Evolutionary conservation across 2,329 filamentous ascomycete genomes (phyloP), one percentile per base, ranked within the genome.

Genomic region (Colletotrichum gloeosporioides): DNA sequence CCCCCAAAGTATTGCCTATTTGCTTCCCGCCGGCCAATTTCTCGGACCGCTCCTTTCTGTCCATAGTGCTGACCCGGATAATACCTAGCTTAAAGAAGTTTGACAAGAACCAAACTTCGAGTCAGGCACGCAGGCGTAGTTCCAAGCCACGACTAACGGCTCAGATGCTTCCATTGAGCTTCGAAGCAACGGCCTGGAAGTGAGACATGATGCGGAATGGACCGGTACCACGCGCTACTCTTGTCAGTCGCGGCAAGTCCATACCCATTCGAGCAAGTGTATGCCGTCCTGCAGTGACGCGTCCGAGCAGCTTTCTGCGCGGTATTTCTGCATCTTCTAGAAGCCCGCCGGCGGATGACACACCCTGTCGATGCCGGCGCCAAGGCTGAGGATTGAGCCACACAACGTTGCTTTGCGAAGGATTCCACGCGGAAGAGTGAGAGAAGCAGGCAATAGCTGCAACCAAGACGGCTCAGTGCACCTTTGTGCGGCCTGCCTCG

Each of bases 261-360:
- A 65, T 65, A 49, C 59, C 72, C 25, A 18, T 49, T 65, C 16
- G 16, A 71, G 39, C 39, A 74, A 71, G 61, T 67, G 69, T 49
- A 31, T 31, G 49, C n/a, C 22, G 27, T 49, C 13, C 53, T 67
- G 69, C 69, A 71, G 69, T 44, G 27, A 65, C 29, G 16, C 49
- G 27, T 68, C 59, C 22, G 73, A 61, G 36, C 49, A n/a, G 36
- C n/a, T 22, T 49, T 34, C 44, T 59, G 29, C 49, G 59, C 71
- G 65, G 70, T 31, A 53, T 70, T 63, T 71, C 44, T 29, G 49
- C 16, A 27, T 71, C 61, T 75, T 77, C 75, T 70, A 71, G 71
- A 77, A 71, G 71, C 25, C 22, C 57, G 34, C 29, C 31, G 27
- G 65, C 12, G 59, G 65, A 34, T 69, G 53, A 10, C 22, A 55